Evolutionary conservation across 2,329 filamentous ascomycete genomes (phyloP).

Genomic region (Eutypa lata): DNA sequence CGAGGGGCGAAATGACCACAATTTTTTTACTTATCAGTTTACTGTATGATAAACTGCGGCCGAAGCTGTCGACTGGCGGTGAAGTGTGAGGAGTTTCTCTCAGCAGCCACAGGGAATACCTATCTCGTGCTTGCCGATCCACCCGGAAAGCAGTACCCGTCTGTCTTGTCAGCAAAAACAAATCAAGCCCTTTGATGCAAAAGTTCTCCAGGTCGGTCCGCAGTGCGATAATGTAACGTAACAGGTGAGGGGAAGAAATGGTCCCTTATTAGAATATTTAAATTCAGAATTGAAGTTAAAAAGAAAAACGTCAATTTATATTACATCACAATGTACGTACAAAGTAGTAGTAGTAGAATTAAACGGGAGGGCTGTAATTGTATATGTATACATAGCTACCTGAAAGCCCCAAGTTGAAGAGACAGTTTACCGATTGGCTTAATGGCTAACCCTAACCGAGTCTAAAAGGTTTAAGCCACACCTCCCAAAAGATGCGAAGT

Average conservation of each 20-base stretch:
- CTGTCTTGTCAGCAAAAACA: background rate
- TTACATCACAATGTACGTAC: no score
- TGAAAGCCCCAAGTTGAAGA: background rate
- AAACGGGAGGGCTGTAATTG: no score
- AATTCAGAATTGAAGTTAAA: no score
- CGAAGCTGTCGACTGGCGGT: background rate
- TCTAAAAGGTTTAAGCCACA: background rate
- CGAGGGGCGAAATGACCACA: no score
- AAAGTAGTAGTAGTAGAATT: no score
- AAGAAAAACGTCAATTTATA: no score
- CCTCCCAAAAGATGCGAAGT: background rate
- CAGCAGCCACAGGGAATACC: background rate
- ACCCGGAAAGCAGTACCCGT: background rate
- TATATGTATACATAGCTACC: background rate
- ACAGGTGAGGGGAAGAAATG: background rate
- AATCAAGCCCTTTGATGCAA: background rate
- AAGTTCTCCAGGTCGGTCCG: background rate
- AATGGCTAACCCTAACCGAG: background rate
- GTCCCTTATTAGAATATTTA: no score
- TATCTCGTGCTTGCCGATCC: background rate
- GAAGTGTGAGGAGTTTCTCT: background rate
- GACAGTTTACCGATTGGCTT: background rate
- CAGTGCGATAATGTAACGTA: background rate
- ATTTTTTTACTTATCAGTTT: no score
- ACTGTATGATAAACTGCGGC: background rate